Evolutionary conservation across 305 asterid species (phyloP), one percentile per base, ranked within the genome.

Genomic region (Solanum hybrid): DNA sequence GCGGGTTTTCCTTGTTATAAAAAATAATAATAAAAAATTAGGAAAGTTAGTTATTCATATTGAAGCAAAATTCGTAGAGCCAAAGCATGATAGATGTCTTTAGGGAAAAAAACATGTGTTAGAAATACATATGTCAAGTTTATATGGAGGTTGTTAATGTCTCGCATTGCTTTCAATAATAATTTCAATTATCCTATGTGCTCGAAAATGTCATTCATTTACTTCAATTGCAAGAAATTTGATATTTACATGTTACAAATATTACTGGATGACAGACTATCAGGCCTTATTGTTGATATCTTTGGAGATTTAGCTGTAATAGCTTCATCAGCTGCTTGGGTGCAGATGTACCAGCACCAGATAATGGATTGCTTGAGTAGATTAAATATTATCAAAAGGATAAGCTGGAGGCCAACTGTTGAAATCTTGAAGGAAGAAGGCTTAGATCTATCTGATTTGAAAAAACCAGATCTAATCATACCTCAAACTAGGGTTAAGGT

Each of bases 271-370:
- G 94, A 91, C 95, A 97, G 99, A 94, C 94, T 97, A 91, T 97
- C 99, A 37, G 98, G 99, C 80, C 98, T 97, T 88, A 95, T 97
- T 87, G 93, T 97, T 89, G 99, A 97, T 91, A 82, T 97, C 76
- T 97, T 97, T 90, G 98, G 99, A 92, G 97, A 96, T 89, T 93
- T 95, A 92, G 99, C 99, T 51, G 99, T 97, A 89, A 90, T 97
- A 89, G 99, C 98, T 86, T 97, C 99, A 87, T 97, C 99, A 17
- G 99, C 99, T 75, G 99, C 99, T 87, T 97, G 98, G 99, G 98
- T 97, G 90, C 99, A 97, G 93, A 97, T 93, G 94, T 96, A 97
- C 96, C 95, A 94, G 93, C 92, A 94, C 80, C 95, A 94, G 70
- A 96, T 97, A 92, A 94, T 91, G 90, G 93, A 24, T 87, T 93